Evolutionary conservation across 352 stramenopile species (phyloP).

Genomic region (Pythium diclinum): DNA sequence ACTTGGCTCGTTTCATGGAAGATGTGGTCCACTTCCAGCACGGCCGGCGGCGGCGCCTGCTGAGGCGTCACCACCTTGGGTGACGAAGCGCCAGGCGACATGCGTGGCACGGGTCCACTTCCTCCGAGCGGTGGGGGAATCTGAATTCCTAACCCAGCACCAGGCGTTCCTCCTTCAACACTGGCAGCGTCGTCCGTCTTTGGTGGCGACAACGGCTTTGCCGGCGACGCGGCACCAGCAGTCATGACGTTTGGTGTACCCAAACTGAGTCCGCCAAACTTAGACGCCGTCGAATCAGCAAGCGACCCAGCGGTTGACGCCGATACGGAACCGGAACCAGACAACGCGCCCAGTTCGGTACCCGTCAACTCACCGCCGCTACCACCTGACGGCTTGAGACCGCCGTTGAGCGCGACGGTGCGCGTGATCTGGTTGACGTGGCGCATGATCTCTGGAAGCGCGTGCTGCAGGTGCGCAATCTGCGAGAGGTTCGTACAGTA

Average conservation of each 20-base stretch:
- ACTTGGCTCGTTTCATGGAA: constrained; percentile 68
- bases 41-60: constrained; percentile 39
- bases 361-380: constrained; percentile 2
- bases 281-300: constrained; percentile 15
- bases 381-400: constrained; percentile 16
- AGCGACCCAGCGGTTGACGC: constrained; percentile 3
- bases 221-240: constrained; percentile 19
- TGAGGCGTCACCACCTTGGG: constrained; percentile 40
- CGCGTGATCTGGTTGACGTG: constrained; percentile 83
- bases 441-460: constrained; percentile 90
- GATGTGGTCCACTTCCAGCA: constrained; percentile 81
- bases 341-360: not conserved
- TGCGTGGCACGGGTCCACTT: constrained; percentile 14
- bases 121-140: constrained; percentile 15
- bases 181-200: constrained; percentile 11
- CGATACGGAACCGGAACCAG: not conserved
- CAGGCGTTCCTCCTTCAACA: constrained; percentile 3
- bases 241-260: constrained; percentile 20
- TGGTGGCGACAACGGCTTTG: constrained; percentile 20
- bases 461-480: constrained; percentile 95
- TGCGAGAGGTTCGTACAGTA: constrained; percentile 98
- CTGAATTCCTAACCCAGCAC: constrained; percentile 21
- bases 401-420: constrained; percentile 44
- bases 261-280: constrained; percentile 24
- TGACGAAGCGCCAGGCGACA: constrained; percentile 35